Evolutionary conservation across 2,329 filamentous ascomycete genomes (phyloP), one percentile per base, ranked within the genome.

Genomic region (Apiospora marii): DNA sequence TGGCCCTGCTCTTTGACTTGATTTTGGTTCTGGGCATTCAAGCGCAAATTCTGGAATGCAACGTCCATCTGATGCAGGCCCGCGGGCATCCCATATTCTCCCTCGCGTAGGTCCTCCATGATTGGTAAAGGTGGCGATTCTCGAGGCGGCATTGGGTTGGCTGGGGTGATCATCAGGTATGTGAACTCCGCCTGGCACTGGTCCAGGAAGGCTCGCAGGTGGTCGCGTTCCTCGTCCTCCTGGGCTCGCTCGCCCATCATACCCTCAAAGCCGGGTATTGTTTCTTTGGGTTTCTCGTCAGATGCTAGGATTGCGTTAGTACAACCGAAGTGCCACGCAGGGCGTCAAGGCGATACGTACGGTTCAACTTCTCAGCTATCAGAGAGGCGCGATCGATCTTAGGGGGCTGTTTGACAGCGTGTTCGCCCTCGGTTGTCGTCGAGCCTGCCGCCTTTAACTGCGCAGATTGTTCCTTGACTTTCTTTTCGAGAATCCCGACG

Each of bases 401-500:
- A 48, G 75, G 77, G 6, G 79, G 79, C 34, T 78, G 75, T 74
- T 88, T 87, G 73, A 88, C 87, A 19, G 83, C 80, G 82, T 87
- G 74, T 81, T 86, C 75, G 81, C 78, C 68, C 84, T 84, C 78
- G 81, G 85, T 75, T n/a, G 80, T 53, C n/a, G 81, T 79, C 73
- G 83, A 69, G 77, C 82, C 85, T 34, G 87, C 85, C 24, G 88
- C 84, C 75, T 92, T 93, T 74, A 90, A 87, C 84, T 95, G 92
- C 70, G 89, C 88, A 30, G 93, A 89, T 84, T 98, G 94, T 75
- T 94, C 93, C 83, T 93, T 95, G 79, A 98, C 87, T 75, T 96
- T 96, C 78, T 92, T 91, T 84, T 98, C 95, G 74, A 98, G 88
- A 84, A 98, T 94, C 71, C 91, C 88, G 73, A 98, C 93, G 80